A percentile compares a stretch with the other conserved stretches of the same genome.
Conservation (phyloP, 2,329 filamentous ascomycete genomes). For the Pseudogymnoascus sp. region DNA sequence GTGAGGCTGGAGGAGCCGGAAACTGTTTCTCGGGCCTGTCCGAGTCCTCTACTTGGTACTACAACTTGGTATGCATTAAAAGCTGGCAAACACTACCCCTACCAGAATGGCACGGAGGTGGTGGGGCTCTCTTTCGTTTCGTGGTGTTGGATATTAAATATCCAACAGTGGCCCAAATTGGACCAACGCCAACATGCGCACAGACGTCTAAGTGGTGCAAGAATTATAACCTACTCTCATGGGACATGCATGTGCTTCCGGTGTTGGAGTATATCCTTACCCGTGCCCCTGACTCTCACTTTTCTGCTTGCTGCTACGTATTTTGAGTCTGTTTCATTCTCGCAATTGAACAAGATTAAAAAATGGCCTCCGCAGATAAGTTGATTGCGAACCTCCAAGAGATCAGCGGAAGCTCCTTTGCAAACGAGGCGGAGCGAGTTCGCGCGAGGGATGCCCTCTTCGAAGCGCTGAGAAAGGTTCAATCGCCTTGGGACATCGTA, state of each 20-base stretch:
- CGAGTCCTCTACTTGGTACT: background rate
- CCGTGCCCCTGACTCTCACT: conserved; percentile 12
- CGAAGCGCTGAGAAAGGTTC: conserved; percentile 27
- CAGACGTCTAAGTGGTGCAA: background rate
- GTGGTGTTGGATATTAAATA: too few relatives aligned
- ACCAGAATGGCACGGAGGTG: background rate
- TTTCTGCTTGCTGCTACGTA: background rate
- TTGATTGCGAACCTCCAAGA: conserved; percentile 19
- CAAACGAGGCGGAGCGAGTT: conserved; percentile 30
- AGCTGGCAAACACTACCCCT: background rate
- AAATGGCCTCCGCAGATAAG: conserved; percentile 6
- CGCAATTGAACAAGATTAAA: background rate
- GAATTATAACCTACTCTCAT: background rate
- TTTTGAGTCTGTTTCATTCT: background rate
- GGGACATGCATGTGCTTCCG: background rate
- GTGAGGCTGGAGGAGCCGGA: background rate
- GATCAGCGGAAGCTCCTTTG: conserved; percentile 26
- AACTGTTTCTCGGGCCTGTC: background rate
- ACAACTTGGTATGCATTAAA: background rate
- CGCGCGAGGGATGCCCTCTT: conserved; percentile 29
- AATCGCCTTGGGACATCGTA: conserved; percentile 34
- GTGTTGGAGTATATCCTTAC: conserved; percentile 10
- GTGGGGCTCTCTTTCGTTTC: background rate
- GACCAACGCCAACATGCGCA: background rate
- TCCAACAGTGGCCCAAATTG: background rate